phyloP scores from a whole-genome alignment of 192 early-diverging fungal species.

The Phycomyces blakesleeanus region DNA sequence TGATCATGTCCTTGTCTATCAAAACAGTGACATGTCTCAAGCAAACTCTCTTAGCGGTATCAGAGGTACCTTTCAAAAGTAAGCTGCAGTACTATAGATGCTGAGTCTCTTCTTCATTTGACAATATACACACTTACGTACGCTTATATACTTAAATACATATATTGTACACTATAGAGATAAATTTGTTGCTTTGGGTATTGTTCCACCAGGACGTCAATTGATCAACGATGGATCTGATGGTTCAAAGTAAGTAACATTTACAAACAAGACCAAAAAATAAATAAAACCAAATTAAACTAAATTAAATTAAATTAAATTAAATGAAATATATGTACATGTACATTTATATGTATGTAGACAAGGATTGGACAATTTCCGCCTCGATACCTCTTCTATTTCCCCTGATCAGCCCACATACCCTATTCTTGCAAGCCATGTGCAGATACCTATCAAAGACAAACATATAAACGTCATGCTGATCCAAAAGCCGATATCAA shows the following conservation, averaged over 20 bases:
- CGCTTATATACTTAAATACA: too few relatives aligned
- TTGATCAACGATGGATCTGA: background rate
- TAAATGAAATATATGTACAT: too few relatives aligned
- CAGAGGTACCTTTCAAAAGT: slow-evolving; percentile 34
- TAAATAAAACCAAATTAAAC: too few relatives aligned
- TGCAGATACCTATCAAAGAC: slow-evolving; percentile 19
- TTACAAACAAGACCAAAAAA: too few relatives aligned
- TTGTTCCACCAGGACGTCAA: background rate
- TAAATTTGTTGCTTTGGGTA: slow-evolving; percentile 26
- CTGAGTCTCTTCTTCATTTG: too few relatives aligned
- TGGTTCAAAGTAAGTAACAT: background rate
- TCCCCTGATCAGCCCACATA: slow-evolving; percentile 27
- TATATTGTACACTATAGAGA: too few relatives aligned
- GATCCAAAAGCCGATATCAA: slow-evolving; percentile 36
- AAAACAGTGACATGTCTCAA: slow-evolving; percentile 13
- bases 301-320: too few relatives aligned
- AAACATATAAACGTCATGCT: slow-evolving; percentile 23
- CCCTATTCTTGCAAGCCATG: slow-evolving; percentile 35
- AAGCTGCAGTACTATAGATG: background rate
- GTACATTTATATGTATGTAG: too few relatives aligned
- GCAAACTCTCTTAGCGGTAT: slow-evolving; percentile 31
- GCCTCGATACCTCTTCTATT: slow-evolving; percentile 27
- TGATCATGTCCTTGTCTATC: slow-evolving; percentile 30
- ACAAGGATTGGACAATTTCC: slow-evolving; percentile 23
- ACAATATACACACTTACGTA: too few relatives aligned